A percentile compares a stretch with the other conserved stretches of the same genome.
Conservation (phyloP, 495 filamentous ascomycete species). For the Rostrohypoxylon terebratum region DNA sequence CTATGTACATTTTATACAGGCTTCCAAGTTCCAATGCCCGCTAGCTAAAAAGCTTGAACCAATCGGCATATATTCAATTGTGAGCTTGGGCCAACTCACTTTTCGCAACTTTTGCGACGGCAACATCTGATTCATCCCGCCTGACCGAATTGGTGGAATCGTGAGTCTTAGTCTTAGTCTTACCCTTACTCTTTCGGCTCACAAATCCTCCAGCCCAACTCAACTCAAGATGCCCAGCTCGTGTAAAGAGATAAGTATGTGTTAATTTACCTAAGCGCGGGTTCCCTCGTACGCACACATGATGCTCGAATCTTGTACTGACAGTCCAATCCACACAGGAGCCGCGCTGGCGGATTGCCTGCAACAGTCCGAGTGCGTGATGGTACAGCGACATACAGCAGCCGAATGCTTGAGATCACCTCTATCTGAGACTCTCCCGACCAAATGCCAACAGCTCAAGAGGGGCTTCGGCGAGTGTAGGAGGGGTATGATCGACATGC, state of each 20-base stretch:
- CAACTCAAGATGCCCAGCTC: slow-evolving; percentile 84
- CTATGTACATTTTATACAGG: slow-evolving; percentile 9
- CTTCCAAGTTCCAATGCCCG: too few relatives aligned
- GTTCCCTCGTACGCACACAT: neutral
- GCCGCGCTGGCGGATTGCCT: slow-evolving; percentile 93
- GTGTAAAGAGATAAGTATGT: slow-evolving; percentile 94
- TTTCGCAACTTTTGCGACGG: slow-evolving; percentile 36
- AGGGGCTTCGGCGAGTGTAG: slow-evolving; percentile 95
- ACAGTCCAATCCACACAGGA: slow-evolving; percentile 63
- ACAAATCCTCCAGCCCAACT: slow-evolving; percentile 13
- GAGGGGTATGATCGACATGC: slow-evolving; percentile 97
- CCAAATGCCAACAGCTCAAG: slow-evolving; percentile 90
- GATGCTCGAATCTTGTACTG: slow-evolving; percentile 20
- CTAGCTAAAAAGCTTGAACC: slow-evolving; percentile 1
- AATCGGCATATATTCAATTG: slow-evolving; percentile 25
- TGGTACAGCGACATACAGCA: slow-evolving; percentile 86
- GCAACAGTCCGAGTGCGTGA: slow-evolving; percentile 93
- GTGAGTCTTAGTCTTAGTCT: slow-evolving; percentile 3
- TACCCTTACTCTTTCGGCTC: neutral
- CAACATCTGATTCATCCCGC: slow-evolving; percentile 27
- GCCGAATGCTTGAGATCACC: slow-evolving; percentile 89
- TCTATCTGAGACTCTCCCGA: slow-evolving; percentile 79
- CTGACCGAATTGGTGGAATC: neutral
- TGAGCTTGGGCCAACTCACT: slow-evolving; percentile 36
- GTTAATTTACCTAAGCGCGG: slow-evolving; percentile 7